Conservation (phyloP, 305 asterid species). For the Solanum hybrid region DNA sequence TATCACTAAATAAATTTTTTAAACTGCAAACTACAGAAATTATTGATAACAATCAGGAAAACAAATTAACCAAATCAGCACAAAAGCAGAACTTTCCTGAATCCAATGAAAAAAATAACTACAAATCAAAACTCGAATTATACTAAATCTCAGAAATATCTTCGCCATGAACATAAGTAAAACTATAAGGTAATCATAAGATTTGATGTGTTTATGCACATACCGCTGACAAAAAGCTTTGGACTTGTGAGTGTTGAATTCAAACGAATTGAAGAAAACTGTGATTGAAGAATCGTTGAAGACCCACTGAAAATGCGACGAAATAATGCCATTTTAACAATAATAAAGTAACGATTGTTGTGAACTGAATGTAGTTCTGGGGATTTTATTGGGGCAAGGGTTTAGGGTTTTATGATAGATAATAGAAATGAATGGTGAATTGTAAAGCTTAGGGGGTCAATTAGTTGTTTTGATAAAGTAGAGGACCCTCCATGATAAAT, state of each 20-base stretch:
- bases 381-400: background rate
- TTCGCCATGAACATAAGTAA: background rate
- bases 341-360: background rate
- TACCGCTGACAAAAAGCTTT: conserved; percentile 87
- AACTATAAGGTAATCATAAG: background rate
- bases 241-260: conserved; percentile 56
- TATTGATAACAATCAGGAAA: background rate
- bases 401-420: background rate
- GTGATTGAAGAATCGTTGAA: conserved; percentile 36
- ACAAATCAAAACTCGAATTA: no score
- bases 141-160: background rate
- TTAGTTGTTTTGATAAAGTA: background rate
- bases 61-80: background rate
- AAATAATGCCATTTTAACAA: conserved; percentile 48
- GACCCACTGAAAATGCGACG: conserved; percentile 53
- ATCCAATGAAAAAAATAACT: background rate
- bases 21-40: background rate
- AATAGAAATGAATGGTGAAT: background rate
- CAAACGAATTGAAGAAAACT: conserved; percentile 45
- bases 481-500: background rate
- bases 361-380: background rate
- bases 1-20: background rate
- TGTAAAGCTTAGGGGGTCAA: background rate
- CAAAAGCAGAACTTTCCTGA: background rate
- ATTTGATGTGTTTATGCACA: background rate